These are phyloP conservation scores for Lanmaoa pseudosensibilis DNA, from an alignment of 768 basidiomycete genomes.

Conservation along the genomic window DNA sequence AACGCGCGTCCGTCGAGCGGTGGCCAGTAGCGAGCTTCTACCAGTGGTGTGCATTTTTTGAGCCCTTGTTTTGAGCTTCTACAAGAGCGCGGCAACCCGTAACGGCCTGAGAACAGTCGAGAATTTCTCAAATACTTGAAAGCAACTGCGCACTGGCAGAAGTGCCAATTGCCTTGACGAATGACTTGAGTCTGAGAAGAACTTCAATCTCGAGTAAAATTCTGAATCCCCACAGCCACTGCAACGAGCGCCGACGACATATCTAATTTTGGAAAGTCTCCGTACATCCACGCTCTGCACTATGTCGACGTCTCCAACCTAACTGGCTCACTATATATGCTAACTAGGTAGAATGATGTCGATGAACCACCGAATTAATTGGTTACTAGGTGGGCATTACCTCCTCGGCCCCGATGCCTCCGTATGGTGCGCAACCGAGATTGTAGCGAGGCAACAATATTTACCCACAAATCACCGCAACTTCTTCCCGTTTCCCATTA, in stretches of 20 bases:
- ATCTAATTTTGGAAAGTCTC: conserved; percentile 23
- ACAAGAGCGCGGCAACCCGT: neutral
- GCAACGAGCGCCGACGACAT: conserved; percentile 17
- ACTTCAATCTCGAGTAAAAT: neutral
- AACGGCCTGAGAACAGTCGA: neutral
- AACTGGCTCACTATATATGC: too few relatives aligned
- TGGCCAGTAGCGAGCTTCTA: neutral
- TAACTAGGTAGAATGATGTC: neutral
- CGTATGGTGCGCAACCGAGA: neutral
- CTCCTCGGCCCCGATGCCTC: neutral
- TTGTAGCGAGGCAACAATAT: neutral
- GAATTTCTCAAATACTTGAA: neutral
- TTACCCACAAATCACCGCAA: neutral
- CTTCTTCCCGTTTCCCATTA: neutral
- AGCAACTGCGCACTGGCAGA: neutral
- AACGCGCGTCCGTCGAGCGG: conserved; percentile 7
- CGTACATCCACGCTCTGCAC: too few relatives aligned
- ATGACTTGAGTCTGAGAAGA: neutral
- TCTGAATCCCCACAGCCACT: conserved; percentile 15
- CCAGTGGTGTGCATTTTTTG: conserved; percentile 3
- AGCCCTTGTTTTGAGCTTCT: too few relatives aligned
- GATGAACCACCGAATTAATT: too few relatives aligned
- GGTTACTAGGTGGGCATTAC: neutral
- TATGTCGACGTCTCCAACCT: too few relatives aligned
- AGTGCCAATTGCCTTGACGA: neutral